Conservation (phyloP, 257 asterid genomes). For the Fraxinus anomala region DNA sequence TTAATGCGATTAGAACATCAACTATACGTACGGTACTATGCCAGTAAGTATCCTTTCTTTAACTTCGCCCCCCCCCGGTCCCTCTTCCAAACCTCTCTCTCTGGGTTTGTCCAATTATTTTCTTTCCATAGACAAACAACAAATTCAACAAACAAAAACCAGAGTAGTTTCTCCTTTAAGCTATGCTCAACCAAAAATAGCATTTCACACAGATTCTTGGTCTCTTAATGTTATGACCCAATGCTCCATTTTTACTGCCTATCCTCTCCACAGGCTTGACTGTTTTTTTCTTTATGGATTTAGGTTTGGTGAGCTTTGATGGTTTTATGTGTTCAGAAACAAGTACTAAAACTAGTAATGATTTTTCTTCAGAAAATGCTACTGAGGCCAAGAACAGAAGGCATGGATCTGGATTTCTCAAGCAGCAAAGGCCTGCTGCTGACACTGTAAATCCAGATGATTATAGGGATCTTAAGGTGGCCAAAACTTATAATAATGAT, state of each 20-base stretch:
- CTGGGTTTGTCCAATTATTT: constrained; percentile 48
- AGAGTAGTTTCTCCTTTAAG: constrained; percentile 30
- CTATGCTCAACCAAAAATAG: constrained; percentile 38
- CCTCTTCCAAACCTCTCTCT: constrained; percentile 4
- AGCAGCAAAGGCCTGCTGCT: constrained; percentile 47
- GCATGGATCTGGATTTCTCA: constrained; percentile 61
- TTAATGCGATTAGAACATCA: too few relatives aligned
- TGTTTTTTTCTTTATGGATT: constrained; percentile 53
- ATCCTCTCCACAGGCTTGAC: constrained; percentile 26
- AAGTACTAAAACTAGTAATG: constrained; percentile 28
- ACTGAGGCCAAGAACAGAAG: constrained; percentile 38
- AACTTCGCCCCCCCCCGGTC: background rate
- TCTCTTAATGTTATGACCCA: constrained; percentile 37
- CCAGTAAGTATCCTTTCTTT: constrained; percentile 30
- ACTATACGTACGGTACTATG: constrained; percentile 15
- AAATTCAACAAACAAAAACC: constrained; percentile 51
- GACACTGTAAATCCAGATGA: constrained; percentile 48
- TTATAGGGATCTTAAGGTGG: constrained; percentile 46
- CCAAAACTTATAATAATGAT: constrained; percentile 42
- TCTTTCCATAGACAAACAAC: constrained; percentile 59
- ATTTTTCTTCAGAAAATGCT: constrained; percentile 17
- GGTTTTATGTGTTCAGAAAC: constrained; percentile 38
- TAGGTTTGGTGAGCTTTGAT: constrained; percentile 62
- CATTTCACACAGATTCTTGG: constrained; percentile 18
- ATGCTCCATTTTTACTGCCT: constrained; percentile 38